These are phyloP conservation scores for Zopfochytrium polystomum DNA, from an alignment of 371 early-diverging fungal species.

Conservation along the genomic window DNA sequence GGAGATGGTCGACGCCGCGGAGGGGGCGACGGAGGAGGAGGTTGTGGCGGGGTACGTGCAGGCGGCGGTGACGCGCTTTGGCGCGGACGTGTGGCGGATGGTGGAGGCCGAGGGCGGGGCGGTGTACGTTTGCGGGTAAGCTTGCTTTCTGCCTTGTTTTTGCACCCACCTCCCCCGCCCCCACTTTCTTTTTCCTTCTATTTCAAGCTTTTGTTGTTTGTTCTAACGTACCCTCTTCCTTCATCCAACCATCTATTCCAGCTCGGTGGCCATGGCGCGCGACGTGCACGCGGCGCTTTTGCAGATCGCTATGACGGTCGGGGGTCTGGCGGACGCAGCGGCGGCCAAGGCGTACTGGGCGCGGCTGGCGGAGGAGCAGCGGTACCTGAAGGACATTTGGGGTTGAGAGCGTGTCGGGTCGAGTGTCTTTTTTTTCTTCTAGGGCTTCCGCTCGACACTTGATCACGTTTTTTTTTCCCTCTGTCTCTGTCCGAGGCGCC, in stretches of 20 bases:
- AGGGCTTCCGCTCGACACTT: no score
- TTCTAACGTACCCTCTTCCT: no score
- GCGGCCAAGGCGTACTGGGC: conserved; percentile 21
- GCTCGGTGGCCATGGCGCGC: conserved; percentile 86
- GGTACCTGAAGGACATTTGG: conserved; percentile 49
- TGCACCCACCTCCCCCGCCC: no score
- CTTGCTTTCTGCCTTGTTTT: no score
- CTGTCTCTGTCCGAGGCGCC: no score
- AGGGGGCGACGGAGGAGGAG: conserved; percentile 30
- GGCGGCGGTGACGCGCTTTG: conserved; percentile 58
- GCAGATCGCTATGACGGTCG: conserved; percentile 44
- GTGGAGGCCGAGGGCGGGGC: conserved; percentile 51
- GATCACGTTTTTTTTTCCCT: no score
- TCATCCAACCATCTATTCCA: no score
- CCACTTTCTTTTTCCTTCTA: no score
- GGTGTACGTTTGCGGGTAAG: conserved; percentile 83
- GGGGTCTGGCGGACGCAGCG: conserved; percentile 10
- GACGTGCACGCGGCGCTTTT: conserved; percentile 75
- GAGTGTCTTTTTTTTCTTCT: no score
- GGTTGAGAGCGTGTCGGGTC: no score
- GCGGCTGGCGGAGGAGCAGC: conserved; percentile 20
- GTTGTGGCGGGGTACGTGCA: conserved; percentile 75
- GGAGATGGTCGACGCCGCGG: conserved; percentile 65
- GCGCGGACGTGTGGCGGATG: conserved; percentile 56
- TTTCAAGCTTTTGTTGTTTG: no score